Base-by-base conservation (phyloP, 2,329 filamentous ascomycete species). In the Alternaria postmessia region DNA sequence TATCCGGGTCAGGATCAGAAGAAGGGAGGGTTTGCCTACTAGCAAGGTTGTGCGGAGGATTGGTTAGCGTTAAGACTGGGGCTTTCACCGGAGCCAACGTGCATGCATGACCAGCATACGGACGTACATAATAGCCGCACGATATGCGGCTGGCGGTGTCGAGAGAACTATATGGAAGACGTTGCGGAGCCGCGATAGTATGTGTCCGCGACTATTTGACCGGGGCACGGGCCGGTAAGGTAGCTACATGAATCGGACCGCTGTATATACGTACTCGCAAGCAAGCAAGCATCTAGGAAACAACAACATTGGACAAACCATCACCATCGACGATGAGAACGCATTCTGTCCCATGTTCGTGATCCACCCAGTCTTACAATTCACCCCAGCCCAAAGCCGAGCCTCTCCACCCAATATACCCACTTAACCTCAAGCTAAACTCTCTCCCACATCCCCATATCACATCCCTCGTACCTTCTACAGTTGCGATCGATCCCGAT, bases 1-100 rank as follows among this genome's bases (percentile, higher is more conserved):
- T 66, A 76, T 87, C 7, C 81, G 83, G 53, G 87, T 88, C 4
- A 83, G 82, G 72, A 79, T 90, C 53, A 83, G 78, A 52, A 76
- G 80, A 59, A 66, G 74, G 53, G 71, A 78, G 59, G 68, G 64
- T 24, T 51, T 68, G 39, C 65, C 65, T 38, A 44, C 30, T 18
- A 57, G 56, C n/a, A 65, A 60, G 60, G 47, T 60, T 55, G 41
- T 55, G 44, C 44, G 57, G 32, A 52, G 60, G 16, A 65, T 65
- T 57, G 62, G 62, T n/a, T 65, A 60, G 61, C 26, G 49, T 28
- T 36, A 9, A 30, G 48, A 44, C 43, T 44, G 32, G 42, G 49
- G 34, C 8, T 48, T n/a, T 58, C 44, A 56, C 44, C 39, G 43
- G 22, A 56, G 44, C 39, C 36, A 49, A 49, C 32, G 32, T 49